Conservation (phyloP, 129 eudicot species). For the Silybum marianum region DNA sequence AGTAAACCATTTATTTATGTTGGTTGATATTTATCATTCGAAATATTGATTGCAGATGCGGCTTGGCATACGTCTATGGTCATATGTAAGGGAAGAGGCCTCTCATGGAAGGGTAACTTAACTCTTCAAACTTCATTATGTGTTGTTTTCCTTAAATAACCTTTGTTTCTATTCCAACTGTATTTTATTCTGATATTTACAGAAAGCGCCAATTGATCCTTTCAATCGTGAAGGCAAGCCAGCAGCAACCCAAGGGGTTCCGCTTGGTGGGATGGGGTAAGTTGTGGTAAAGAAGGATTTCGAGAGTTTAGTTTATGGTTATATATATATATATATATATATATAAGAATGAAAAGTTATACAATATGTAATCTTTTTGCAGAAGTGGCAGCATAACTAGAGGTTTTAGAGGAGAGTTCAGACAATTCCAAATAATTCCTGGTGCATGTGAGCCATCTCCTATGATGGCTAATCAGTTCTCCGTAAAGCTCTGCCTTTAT, state of each 20-base stretch:
- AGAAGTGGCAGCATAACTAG: constrained; percentile 98
- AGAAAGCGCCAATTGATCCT: constrained; percentile 97
- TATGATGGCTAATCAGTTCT: constrained; percentile 96
- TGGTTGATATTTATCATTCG: not conserved
- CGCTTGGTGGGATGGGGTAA: constrained; percentile 95
- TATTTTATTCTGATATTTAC: constrained; percentile 9
- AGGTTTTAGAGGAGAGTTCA: constrained; percentile 98
- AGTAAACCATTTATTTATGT: not conserved
- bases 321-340: not conserved
- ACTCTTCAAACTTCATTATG: constrained; percentile 5
- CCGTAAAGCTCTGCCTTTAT: constrained; percentile 64
- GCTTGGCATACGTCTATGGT: constrained; percentile 85
- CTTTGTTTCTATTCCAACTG: not conserved
- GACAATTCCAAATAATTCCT: constrained; percentile 90
- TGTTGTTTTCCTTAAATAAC: not conserved
- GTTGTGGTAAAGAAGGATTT: constrained; percentile 19
- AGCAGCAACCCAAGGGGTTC: constrained; percentile 80
- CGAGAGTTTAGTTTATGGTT: not conserved
- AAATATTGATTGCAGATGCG: constrained; percentile 44
- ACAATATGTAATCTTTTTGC: constrained; percentile 25
- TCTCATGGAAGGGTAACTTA: constrained; percentile 93
- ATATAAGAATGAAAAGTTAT: constrained; percentile 15
- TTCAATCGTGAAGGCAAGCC: constrained; percentile 77
- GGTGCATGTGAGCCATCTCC: constrained; percentile 94
- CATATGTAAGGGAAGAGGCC: constrained; percentile 91